A percentile compares a stretch with the other conserved stretches of the same genome.
Conservation (phyloP, 768 basidiomycete genomes). For the Tylopilus cervinicoccineus region DNA sequence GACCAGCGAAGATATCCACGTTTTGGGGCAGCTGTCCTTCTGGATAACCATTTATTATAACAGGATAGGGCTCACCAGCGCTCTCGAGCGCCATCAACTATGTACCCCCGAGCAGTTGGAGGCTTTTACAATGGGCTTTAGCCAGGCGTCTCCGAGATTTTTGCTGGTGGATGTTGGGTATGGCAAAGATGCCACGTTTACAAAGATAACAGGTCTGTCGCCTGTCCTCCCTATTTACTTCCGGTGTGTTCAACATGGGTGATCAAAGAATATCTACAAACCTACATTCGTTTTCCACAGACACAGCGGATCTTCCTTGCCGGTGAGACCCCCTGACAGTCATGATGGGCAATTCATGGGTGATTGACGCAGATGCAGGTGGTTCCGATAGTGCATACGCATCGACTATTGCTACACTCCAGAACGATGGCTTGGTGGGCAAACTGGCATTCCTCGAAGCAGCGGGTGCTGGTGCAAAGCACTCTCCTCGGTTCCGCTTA, state of each 20-base stretch:
- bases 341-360: not conserved
- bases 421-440: slow-evolving; percentile 56
- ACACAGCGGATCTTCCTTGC: slow-evolving; percentile 71
- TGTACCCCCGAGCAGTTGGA: slow-evolving; percentile 67
- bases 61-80: slow-evolving; percentile 50
- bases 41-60: slow-evolving; percentile 75
- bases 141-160: slow-evolving; percentile 70
- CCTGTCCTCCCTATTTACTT: not conserved
- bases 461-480: slow-evolving; percentile 38
- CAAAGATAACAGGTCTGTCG: slow-evolving; percentile 64
- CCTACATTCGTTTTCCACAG: slow-evolving; percentile 68
- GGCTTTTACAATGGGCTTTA: slow-evolving; percentile 69
- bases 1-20: slow-evolving; percentile 54
- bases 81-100: slow-evolving; percentile 47
- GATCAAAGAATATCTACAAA: slow-evolving; percentile 61
- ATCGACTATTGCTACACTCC: slow-evolving; percentile 52
- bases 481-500: slow-evolving; percentile 46
- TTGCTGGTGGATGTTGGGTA: slow-evolving; percentile 64
- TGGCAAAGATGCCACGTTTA: slow-evolving; percentile 55
- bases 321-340: slow-evolving; percentile 42
- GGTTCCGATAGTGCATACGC: slow-evolving; percentile 53
- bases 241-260: not conserved
- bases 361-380: slow-evolving; percentile 35
- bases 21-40: slow-evolving; percentile 64
- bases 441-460: slow-evolving; percentile 64